phyloP scores from a whole-genome alignment of 352 stramenopile genomes.

The Phytopythium oedochilum region DNA sequence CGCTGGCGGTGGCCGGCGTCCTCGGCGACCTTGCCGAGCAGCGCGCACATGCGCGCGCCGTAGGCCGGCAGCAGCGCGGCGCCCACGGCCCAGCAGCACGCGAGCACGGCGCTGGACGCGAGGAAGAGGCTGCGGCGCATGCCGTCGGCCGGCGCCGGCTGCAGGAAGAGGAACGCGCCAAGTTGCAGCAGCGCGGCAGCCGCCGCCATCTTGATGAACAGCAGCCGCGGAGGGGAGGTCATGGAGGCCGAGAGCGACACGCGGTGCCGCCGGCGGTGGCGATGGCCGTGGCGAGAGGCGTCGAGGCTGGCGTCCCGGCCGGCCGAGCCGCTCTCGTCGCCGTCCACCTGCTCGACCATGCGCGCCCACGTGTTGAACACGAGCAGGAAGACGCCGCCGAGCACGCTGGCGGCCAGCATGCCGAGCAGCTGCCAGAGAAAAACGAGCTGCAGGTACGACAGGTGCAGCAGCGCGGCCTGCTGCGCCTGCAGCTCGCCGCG shows the following conservation, averaged over 20 bases:
- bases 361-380: constrained; percentile 64
- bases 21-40: constrained; percentile 55
- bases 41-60: constrained; percentile 40
- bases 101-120: constrained; percentile 36
- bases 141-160: constrained; percentile 15
- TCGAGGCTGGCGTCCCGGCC: neutral
- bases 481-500: constrained; percentile 16
- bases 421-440: constrained; percentile 49
- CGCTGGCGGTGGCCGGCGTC: constrained; percentile 38
- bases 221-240: constrained; percentile 26
- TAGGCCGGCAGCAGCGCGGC: constrained; percentile 49
- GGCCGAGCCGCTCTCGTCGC: constrained; percentile 4
- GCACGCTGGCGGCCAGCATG: constrained; percentile 32
- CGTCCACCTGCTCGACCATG: constrained; percentile 57
- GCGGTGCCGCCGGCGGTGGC: neutral
- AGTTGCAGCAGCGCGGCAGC: constrained; percentile 48
- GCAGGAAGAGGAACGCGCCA: constrained; percentile 32
- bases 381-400: constrained; percentile 49
- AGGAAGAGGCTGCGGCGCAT: constrained; percentile 41
- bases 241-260: neutral
- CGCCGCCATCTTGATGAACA: constrained; percentile 53
- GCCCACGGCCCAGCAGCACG: constrained; percentile 43
- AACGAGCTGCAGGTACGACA: constrained; percentile 56
- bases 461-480: constrained; percentile 41
- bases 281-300: neutral